Evolutionary conservation across 352 stramenopile species (phyloP).

Genomic region (Phytophthora sp.): DNA sequence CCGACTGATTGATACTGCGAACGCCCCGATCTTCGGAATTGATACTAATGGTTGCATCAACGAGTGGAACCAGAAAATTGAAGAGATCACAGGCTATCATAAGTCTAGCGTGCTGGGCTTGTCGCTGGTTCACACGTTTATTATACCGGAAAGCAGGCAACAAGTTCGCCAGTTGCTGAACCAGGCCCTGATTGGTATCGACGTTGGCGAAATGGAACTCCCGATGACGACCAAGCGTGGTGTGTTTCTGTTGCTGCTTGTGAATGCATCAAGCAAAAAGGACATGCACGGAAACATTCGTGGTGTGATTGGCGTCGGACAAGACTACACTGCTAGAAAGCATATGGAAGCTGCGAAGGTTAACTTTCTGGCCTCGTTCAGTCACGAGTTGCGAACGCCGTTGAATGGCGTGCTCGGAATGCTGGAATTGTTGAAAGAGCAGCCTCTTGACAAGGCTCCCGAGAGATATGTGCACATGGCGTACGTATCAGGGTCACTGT

Average conservation of each 20-base stretch:
- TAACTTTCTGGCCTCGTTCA: conserved; percentile 89
- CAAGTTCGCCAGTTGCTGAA: conserved; percentile 79
- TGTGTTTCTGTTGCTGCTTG: conserved; percentile 68
- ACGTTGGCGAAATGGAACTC: conserved; percentile 90
- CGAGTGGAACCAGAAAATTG: conserved; percentile 90
- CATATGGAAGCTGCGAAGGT: conserved; percentile 88
- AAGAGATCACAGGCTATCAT: conserved; percentile 83
- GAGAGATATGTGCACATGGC: conserved; percentile 87
- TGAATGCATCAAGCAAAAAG: conserved; percentile 89
- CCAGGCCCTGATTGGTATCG: conserved; percentile 81
- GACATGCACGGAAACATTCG: conserved; percentile 93
- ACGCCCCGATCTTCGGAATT: conserved; percentile 87
- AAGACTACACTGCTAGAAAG: conserved; percentile 92
- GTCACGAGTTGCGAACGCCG: conserved; percentile 82
- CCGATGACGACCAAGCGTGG: conserved; percentile 83
- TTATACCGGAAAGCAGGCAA: conserved; percentile 70
- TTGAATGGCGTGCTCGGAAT: conserved; percentile 87
- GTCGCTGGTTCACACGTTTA: conserved; percentile 82
- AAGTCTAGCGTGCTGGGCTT: conserved; percentile 73
- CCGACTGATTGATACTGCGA: conserved; percentile 68
- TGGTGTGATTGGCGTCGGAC: conserved; percentile 91
- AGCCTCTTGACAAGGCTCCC: conserved; percentile 66
- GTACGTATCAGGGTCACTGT: conserved; percentile 83
- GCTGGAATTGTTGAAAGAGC: conserved; percentile 82
- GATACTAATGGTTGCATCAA: conserved; percentile 86